Percentiles rank a stretch among this genome's conserved stretches.
Evolutionary conservation across 2,329 filamentous ascomycete species (phyloP).

Genomic region (Torrubiella hemipterigena): DNA sequence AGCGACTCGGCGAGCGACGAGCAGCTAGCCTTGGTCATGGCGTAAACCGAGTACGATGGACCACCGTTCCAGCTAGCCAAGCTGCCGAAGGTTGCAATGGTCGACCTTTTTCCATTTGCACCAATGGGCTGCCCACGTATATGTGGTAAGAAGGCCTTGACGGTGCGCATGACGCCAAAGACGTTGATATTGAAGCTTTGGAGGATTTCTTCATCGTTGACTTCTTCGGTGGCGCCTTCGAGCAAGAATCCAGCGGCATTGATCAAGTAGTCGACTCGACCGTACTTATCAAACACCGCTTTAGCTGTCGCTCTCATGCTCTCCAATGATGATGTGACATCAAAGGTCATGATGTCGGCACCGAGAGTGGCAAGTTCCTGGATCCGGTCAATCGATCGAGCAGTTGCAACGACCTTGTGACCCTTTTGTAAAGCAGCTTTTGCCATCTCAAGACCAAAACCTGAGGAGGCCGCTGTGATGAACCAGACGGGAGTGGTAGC

Average conservation of each 20-base stretch:
- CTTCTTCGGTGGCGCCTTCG: slow-evolving; percentile 28
- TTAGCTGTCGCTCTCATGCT: slow-evolving; percentile 23
- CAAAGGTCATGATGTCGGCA: slow-evolving; percentile 30
- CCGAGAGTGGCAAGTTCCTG: slow-evolving; percentile 28
- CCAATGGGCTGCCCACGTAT: slow-evolving; percentile 25
- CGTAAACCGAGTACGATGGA: slow-evolving; percentile 25
- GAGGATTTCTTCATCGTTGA: slow-evolving; percentile 21
- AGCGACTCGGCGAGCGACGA: slow-evolving; percentile 32
- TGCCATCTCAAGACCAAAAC: slow-evolving; percentile 35
- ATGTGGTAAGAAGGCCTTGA: slow-evolving; percentile 33
- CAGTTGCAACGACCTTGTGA: slow-evolving; percentile 38
- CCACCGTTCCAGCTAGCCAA: slow-evolving; percentile 29
- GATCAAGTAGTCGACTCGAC: slow-evolving; percentile 33
- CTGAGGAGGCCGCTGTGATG: slow-evolving; percentile 38
- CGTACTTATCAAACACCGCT: slow-evolving; percentile 17
- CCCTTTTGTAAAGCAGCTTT: slow-evolving; percentile 29
- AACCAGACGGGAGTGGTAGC: slow-evolving; percentile 31
- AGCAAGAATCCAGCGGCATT: slow-evolving; percentile 35
- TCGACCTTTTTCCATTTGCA: slow-evolving; percentile 12
- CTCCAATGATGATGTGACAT: slow-evolving; percentile 28
- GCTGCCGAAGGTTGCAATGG: slow-evolving; percentile 33
- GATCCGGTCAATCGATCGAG: slow-evolving; percentile 27
- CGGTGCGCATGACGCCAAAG: slow-evolving; percentile 36
- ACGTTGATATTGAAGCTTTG: slow-evolving; percentile 39
- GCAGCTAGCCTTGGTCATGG: slow-evolving; percentile 32